A percentile compares a stretch with the other conserved stretches of the same genome.
Evolutionary conservation across 345 rosid genomes (phyloP).

Genomic region (Citrus maxima): DNA sequence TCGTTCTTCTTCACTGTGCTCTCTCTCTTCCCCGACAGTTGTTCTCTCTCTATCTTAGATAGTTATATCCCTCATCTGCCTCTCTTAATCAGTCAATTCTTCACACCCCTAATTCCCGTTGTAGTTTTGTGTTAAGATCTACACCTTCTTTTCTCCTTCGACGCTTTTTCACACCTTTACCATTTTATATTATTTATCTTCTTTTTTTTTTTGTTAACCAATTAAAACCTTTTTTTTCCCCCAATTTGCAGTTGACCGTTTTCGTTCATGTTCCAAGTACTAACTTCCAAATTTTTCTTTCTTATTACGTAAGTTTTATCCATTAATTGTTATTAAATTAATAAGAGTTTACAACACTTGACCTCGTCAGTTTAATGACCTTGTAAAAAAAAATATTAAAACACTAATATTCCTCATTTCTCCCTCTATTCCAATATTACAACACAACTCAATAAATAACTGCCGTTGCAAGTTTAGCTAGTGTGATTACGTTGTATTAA

Average conservation of each 20-base stretch:
- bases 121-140: neutral
- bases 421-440: no score
- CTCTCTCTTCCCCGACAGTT: neutral
- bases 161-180: neutral
- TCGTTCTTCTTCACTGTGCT: neutral
- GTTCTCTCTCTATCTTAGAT: neutral
- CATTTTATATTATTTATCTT: neutral
- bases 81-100: constrained; percentile 5
- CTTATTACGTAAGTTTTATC: neutral
- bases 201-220: no score
- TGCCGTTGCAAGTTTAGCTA: no score
- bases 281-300: neutral
- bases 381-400: no score
- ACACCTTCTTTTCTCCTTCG: neutral
- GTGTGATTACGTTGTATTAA: no score
- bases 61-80: no score
- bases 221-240: neutral
- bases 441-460: no score
- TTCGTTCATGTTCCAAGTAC: neutral
- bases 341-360: neutral
- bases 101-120: neutral
- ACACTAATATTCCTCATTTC: no score
- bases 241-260: neutral
- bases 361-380: neutral
- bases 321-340: neutral